Conservation (phyloP, 805 yeast genomes). For the Candida mattraensis region DNA sequence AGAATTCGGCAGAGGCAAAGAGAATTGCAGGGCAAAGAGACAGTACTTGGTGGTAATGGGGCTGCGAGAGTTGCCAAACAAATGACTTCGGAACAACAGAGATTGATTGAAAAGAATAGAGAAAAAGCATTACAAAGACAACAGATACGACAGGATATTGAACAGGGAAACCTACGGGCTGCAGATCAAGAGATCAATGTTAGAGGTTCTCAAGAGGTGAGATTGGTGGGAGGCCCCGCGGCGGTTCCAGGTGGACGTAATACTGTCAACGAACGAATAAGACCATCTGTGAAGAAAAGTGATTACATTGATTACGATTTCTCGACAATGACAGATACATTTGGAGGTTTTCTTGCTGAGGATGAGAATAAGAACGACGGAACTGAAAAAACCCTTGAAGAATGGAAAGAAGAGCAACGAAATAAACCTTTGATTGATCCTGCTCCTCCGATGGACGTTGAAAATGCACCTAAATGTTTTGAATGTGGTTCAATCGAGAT, state of each 20-base stretch:
- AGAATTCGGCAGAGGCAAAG: constrained; percentile 48
- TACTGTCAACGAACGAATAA: constrained; percentile 23
- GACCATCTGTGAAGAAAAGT: constrained; percentile 52
- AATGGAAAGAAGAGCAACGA: constrained; percentile 55
- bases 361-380: constrained; percentile 27
- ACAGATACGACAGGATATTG: constrained; percentile 11
- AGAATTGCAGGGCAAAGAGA: constrained; percentile 9
- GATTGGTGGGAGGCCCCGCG: not conserved
- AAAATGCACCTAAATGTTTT: constrained; percentile 74
- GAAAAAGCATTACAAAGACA: constrained; percentile 48
- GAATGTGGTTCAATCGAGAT: constrained; percentile 84
- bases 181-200: constrained; percentile 19
- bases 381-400: constrained; percentile 44
- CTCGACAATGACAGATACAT: constrained; percentile 83
- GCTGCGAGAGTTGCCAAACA: constrained; percentile 1
- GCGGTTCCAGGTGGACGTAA: not conserved
- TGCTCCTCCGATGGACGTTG: constrained; percentile 72
- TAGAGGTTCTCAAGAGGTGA: constrained; percentile 3
- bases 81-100: constrained; percentile 48
- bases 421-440: constrained; percentile 45
- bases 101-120: constrained; percentile 52
- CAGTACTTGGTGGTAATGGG: too few species aligned
- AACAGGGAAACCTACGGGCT: constrained; percentile 19
- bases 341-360: constrained; percentile 77
- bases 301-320: constrained; percentile 86